phyloP scores from a whole-genome alignment of 148 eudicot species.

The Diospyros kaki region DNA sequence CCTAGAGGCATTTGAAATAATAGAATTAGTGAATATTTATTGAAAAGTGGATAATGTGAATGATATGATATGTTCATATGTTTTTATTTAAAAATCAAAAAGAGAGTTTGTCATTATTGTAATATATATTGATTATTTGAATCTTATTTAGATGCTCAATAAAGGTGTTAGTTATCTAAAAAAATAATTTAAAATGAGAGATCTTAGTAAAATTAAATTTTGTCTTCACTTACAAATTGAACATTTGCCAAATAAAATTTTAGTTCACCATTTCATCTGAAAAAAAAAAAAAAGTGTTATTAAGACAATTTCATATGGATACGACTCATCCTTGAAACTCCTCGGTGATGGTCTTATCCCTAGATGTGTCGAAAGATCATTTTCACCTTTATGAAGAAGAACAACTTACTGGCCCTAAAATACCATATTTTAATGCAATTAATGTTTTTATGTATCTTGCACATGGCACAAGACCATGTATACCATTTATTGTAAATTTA shows the following conservation, averaged over 20 bases:
- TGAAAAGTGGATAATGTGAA: no score
- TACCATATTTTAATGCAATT: not conserved
- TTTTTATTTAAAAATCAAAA: no score
- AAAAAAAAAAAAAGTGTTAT: no score
- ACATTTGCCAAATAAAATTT: not conserved
- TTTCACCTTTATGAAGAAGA: no score
- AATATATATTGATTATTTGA: not conserved
- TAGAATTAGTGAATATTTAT: no score
- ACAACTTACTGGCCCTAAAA: no score
- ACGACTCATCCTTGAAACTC: not conserved
- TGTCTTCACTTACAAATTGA: not conserved
- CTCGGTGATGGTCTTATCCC: not conserved
- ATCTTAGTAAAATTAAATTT: not conserved
- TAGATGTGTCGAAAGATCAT: not conserved
- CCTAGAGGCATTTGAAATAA: no score
- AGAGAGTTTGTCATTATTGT: not conserved
- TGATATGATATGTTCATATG: no score
- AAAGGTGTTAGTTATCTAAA: not conserved
- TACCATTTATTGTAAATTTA: not conserved
- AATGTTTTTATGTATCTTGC: not conserved
- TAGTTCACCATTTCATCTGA: not conserved
- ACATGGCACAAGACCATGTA: not conserved
- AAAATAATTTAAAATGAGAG: not conserved
- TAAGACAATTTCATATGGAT: not conserved
- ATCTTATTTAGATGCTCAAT: not conserved